Evolutionary conservation across 129 eudicot species (phyloP).

Genomic region (Heracleum sosnowskyi): DNA sequence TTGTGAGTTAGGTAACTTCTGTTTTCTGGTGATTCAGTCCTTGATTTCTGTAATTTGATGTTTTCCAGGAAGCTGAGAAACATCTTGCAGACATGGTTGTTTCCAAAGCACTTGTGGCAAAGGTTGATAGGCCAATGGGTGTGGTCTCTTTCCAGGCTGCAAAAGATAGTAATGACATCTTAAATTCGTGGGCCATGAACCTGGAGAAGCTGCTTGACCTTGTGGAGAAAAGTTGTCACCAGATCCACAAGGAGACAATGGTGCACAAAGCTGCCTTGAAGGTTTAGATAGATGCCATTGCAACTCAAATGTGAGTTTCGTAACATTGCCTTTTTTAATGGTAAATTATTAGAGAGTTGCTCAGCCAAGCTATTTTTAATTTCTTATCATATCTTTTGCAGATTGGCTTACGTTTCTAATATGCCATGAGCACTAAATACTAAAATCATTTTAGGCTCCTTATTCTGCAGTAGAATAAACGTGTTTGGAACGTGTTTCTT

Average conservation of each 20-base stretch:
- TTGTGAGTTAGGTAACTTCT: not conserved
- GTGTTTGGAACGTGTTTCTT: not conserved
- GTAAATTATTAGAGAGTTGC: not conserved
- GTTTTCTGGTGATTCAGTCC: not conserved
- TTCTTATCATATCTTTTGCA: not conserved
- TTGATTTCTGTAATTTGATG: not conserved
- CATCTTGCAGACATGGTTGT: slow-evolving; percentile 91
- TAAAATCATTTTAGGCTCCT: not conserved
- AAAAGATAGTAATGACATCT: slow-evolving; percentile 74
- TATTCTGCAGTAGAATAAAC: not conserved
- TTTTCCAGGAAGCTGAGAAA: slow-evolving; percentile 66
- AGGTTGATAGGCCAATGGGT: slow-evolving; percentile 80
- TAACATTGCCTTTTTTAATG: not conserved
- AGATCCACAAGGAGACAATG: slow-evolving; percentile 97
- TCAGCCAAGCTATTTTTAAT: not conserved
- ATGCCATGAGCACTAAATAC: slow-evolving; percentile 3
- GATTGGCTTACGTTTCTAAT: not conserved
- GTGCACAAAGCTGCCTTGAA: slow-evolving; percentile 73
- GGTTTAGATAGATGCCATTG: slow-evolving; percentile 19
- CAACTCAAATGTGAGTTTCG: not conserved
- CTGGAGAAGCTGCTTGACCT: slow-evolving; percentile 92
- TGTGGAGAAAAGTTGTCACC: slow-evolving; percentile 98
- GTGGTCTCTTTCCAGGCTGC: slow-evolving; percentile 60
- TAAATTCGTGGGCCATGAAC: slow-evolving; percentile 83
- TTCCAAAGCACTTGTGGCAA: slow-evolving; percentile 77